Base-by-base conservation (phyloP, 2,329 filamentous ascomycete species). In the Calonectria crousiana region DNA sequence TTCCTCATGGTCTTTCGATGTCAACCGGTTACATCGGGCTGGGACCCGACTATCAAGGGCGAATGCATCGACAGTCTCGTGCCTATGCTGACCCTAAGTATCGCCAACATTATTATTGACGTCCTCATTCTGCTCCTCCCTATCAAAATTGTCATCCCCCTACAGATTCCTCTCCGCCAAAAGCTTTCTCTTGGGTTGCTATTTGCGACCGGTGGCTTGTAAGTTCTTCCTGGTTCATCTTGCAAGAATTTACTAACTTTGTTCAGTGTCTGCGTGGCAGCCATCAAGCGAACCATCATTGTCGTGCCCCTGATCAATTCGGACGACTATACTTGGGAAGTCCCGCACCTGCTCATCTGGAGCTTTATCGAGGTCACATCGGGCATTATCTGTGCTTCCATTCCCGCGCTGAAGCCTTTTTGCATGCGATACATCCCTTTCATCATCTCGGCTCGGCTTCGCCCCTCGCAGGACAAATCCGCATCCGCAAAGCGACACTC, bases 381-480 rank as follows among this genome's bases (percentile, higher is more conserved):
- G 8, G 88, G 85, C n/a, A 87, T 90, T 47, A 80, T 87, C 36
- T 90, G 88, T 75, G 87, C 88, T 26, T 88, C 85, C 10, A 83
- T 88, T 0, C 87, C 89, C 0, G 87, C 88, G 0, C 82, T 90
- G 8, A 89, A 89, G 71, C 88, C 88, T 0, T 78, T 89, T 5
- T 86, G 88, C 73, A 84, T 84, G 18, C 84, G 84, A 4, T 81
- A 79, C 71, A 69, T 82, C 0, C 81, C 81, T 16, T 79, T 80
- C 47, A 65, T 82, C 20, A 74, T 82, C 23, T 74, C 75, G 0
- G 74, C 79, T 0, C 78, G 74, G 2, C 79, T 84, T 4, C 78
- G 75, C 1, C 69, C 73, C n/a, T 74, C 76, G 51, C 70, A 79
- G 26, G 74, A 77, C n/a, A 77, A 77, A 30, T 71, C 60, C 14